Conservation (phyloP, 805 yeast genomes). For the Saccharomycopsis lassenensis region DNA sequence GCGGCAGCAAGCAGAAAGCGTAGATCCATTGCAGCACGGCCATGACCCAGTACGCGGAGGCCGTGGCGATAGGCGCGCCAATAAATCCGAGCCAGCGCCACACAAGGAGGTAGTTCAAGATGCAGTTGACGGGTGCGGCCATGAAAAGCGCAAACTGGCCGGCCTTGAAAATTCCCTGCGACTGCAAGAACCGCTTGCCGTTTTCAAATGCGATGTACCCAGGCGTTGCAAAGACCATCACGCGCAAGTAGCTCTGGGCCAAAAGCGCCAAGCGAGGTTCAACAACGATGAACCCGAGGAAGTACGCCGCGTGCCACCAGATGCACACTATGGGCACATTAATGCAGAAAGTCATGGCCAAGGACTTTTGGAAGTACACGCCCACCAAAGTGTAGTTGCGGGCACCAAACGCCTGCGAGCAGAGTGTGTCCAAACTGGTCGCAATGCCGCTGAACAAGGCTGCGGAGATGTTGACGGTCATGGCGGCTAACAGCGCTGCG, state of each 20-base stretch:
- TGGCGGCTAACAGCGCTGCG: conserved; percentile 65
- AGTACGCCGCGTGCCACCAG: conserved; percentile 50
- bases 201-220: conserved; percentile 71
- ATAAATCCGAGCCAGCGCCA: conserved; percentile 53
- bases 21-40: conserved; percentile 39
- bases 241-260: conserved; percentile 48
- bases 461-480: conserved; percentile 72
- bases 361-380: conserved; percentile 55
- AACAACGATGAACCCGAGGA: conserved; percentile 34
- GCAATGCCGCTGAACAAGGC: conserved; percentile 69
- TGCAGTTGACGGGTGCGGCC: conserved; percentile 44
- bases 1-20: too few relatives aligned
- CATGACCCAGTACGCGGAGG: conserved; percentile 45
- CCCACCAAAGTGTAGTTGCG: conserved; percentile 57
- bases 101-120: conserved; percentile 45
- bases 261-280: conserved; percentile 47
- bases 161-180: conserved; percentile 81
- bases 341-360: conserved; percentile 43
- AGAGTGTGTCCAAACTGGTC: conserved; percentile 66
- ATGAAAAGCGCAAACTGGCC: conserved; percentile 56
- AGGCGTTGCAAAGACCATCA: conserved; percentile 61
- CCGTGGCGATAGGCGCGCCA: conserved; percentile 57
- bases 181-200: conserved; percentile 33
- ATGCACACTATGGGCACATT: conserved; percentile 41
- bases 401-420: conserved; percentile 71